phyloP scores from a whole-genome alignment of 345 rosid genomes.

The Euphorbia tirucalli region DNA sequence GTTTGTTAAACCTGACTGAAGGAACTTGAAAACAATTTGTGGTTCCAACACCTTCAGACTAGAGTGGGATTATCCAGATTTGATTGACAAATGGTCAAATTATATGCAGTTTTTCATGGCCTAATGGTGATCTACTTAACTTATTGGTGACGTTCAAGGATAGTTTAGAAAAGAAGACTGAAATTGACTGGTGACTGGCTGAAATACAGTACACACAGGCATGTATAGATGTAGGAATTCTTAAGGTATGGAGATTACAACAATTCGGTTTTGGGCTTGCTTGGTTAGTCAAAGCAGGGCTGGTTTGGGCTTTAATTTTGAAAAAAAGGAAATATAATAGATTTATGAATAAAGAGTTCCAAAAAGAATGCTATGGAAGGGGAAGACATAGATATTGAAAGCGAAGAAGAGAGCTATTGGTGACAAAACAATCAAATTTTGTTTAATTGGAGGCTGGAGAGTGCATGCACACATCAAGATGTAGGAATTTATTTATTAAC shows the following conservation, averaged over 20 bases:
- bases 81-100: background rate
- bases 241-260: background rate
- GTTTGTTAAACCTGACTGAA: background rate
- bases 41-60: background rate
- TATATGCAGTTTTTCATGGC: background rate
- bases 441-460: too few species aligned
- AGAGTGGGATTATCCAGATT: background rate
- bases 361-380: background rate
- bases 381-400: background rate
- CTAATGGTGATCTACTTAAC: background rate
- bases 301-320: background rate
- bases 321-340: background rate
- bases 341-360: background rate
- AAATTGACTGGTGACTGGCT: background rate
- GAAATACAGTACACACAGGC: background rate
- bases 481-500: too few species aligned
- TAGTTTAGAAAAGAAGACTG: background rate
- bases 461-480: too few species aligned
- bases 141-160: background rate
- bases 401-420: background rate
- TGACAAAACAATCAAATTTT: background rate
- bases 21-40: background rate
- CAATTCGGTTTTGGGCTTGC: background rate
- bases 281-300: background rate
- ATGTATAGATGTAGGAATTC: background rate